These are phyloP conservation scores for Phoma herbarum DNA, from an alignment of 2,329 filamentous ascomycete species.

Conservation along the genomic window DNA sequence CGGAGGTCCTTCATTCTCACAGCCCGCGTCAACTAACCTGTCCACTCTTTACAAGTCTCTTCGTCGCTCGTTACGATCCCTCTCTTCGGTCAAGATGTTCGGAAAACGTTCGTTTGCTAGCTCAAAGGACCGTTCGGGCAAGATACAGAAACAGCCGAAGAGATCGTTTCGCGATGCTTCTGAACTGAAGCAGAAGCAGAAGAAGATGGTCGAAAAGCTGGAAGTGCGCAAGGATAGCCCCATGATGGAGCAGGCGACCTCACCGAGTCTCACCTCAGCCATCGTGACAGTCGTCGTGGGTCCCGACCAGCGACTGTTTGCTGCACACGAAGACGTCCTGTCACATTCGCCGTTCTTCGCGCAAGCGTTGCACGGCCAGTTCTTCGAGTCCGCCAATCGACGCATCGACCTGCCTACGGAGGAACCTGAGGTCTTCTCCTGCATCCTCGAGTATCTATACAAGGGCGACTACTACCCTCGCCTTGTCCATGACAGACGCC, in stretches of 20 bases:
- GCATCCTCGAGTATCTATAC: slow-evolving; percentile 95
- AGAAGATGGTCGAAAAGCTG: slow-evolving; percentile 74
- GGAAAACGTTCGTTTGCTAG: slow-evolving; percentile 80
- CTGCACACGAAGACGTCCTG: slow-evolving; percentile 92
- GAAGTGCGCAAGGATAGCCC: slow-evolving; percentile 68
- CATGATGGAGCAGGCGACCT: slow-evolving; percentile 56
- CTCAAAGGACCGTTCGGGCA: slow-evolving; percentile 85
- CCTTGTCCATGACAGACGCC: slow-evolving; percentile 84
- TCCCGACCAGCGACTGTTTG: slow-evolving; percentile 86
- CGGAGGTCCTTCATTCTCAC: slow-evolving; percentile 62
- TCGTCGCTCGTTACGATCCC: slow-evolving; percentile 50
- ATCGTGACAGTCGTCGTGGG: slow-evolving; percentile 90
- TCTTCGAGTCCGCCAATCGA: slow-evolving; percentile 74
- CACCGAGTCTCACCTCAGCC: slow-evolving; percentile 68
- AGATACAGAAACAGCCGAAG: slow-evolving; percentile 80
- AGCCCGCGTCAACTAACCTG: slow-evolving; percentile 61
- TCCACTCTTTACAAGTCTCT: slow-evolving; percentile 60
- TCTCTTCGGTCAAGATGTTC: slow-evolving; percentile 74
- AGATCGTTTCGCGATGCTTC: slow-evolving; percentile 79
- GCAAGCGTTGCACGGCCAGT: slow-evolving; percentile 74
- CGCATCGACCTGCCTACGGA: slow-evolving; percentile 79
- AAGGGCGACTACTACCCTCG: slow-evolving; percentile 95
- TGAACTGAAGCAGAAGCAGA: slow-evolving; percentile 76
- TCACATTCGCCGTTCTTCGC: slow-evolving; percentile 86
- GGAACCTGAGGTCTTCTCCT: slow-evolving; percentile 93